Evolutionary conservation across 371 early-diverging fungal genomes (phyloP).

Genomic region (Actinomucor elegans): DNA sequence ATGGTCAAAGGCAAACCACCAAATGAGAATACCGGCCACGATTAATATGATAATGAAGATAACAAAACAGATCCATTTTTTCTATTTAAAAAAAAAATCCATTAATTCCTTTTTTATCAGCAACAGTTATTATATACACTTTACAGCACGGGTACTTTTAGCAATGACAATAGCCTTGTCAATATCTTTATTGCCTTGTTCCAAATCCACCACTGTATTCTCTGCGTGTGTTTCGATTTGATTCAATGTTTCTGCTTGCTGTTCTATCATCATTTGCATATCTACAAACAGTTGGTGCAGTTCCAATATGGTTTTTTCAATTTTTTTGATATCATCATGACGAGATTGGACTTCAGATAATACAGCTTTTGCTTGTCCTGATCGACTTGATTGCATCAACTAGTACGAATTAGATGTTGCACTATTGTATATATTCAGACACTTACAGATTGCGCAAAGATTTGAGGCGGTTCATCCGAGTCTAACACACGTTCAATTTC

Average conservation of each 20-base stretch:
- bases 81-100: conserved; percentile 30
- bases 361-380: conserved; percentile 76
- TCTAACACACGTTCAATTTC: conserved; percentile 75
- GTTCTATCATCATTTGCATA: conserved; percentile 83
- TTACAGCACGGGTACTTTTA: conserved; percentile 67
- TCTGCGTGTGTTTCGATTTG: conserved; percentile 71
- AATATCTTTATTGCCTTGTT: conserved; percentile 66
- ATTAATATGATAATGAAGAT: conserved; percentile 46
- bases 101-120: not conserved
- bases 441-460: conserved; percentile 80
- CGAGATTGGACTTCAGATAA: conserved; percentile 81
- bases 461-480: conserved; percentile 64
- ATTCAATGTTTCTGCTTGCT: conserved; percentile 73
- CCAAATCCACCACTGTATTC: conserved; percentile 62
- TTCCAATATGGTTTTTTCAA: conserved; percentile 85
- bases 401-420: not conserved
- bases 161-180: conserved; percentile 70
- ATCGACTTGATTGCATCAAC: conserved; percentile 47
- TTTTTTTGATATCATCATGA: conserved; percentile 84
- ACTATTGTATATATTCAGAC: not conserved
- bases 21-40: conserved; percentile 45
- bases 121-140: conserved; percentile 3
- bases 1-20: conserved; percentile 47
- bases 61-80: conserved; percentile 63
- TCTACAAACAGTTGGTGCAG: conserved; percentile 86